phyloP scores from a whole-genome alignment of 352 stramenopile genomes.

The Globisporangium orthogonon region DNA sequence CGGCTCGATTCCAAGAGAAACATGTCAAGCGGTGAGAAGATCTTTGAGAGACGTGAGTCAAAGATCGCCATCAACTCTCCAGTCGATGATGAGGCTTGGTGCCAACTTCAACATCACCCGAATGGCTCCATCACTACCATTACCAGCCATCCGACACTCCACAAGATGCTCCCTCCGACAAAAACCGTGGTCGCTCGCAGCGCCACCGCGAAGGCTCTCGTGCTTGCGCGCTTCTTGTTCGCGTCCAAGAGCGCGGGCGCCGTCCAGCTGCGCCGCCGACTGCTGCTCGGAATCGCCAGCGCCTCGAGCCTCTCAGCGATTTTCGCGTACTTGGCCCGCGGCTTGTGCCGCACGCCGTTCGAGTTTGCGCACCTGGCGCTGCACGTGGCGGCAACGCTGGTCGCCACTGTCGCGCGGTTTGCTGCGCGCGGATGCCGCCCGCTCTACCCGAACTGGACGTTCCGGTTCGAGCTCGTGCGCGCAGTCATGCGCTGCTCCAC shows the following conservation, averaged over 20 bases:
- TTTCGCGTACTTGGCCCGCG: constrained; percentile 5
- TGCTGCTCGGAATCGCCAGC: neutral
- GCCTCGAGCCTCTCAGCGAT: constrained; percentile 3
- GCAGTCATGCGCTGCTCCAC: constrained; percentile 14
- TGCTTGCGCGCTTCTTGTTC: constrained; percentile 9
- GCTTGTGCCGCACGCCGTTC: constrained; percentile 9
- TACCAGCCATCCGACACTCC: neutral
- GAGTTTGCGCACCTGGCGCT: constrained; percentile 6
- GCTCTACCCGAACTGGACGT: constrained; percentile 28
- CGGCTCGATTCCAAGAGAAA: neutral
- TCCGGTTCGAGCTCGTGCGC: constrained; percentile 23
- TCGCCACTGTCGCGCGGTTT: constrained; percentile 2
- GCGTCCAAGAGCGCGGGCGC: constrained; percentile 1
- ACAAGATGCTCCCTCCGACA: constrained; percentile 3
- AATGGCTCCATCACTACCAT: too few relatives aligned
- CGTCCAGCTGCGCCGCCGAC: neutral
- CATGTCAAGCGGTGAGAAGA: neutral
- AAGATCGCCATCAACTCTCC: too few relatives aligned
- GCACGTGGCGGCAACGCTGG: constrained; percentile 3
- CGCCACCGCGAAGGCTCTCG: neutral
- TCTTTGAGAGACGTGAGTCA: too few relatives aligned
- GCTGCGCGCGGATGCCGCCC: constrained; percentile 14
- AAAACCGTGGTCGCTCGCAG: neutral
- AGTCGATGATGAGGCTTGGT: too few relatives aligned
- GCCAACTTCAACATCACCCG: neutral